Evolutionary conservation across 208 protist genomes (phyloP), one percentile per base, ranked within the genome.

Genomic region (Trypanosoma melophagium): DNA sequence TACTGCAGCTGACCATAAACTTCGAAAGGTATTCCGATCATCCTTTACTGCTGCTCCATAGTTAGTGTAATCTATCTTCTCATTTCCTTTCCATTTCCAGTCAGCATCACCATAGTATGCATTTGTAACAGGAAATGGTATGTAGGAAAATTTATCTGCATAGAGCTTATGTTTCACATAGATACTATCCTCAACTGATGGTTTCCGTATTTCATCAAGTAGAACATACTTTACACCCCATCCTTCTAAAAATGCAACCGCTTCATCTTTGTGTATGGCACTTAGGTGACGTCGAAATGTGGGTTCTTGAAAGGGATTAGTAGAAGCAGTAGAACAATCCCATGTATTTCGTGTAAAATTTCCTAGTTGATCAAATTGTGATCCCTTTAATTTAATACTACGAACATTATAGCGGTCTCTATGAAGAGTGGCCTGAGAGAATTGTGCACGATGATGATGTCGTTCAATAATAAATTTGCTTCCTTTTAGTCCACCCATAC

Each of bases 191-290:
- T 84, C 65, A 53, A 93, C 60, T 2, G 77, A 83, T 16, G 87
- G 87, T 72, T 90, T 89, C 19, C 84, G 79, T 16, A 93, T 72
- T 71, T 96, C 87, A 45, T 96, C 90, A 1, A 93, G 79, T 14
- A 96, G 14, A 22, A 93, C 51, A 62, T 92, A 96, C n/a, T 76
- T 78, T 38, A 93, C 77, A 31, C 90, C 90, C 87, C 87, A 93
- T 67, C 83, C 74, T 77, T 96, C 85, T 66, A 92, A 54, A 63
- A 86, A 64, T 16, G 76, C 62, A 21, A 93, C 83, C 5, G 90
- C 84, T 61, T 89, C 66, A 25, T 96, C 63, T 70, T 87, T 88
- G 41, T 80, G 50, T 52, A 90, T 75, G 40, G 71, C 64, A 19
- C 31, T 69, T 16, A 84, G 79, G 7, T 77, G 51, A 3, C 74